Percentiles rank a stretch among this genome's conserved stretches.
phyloP scores from a whole-genome alignment of 2,329 filamentous ascomycete species.

The Chaetomium sp. region DNA sequence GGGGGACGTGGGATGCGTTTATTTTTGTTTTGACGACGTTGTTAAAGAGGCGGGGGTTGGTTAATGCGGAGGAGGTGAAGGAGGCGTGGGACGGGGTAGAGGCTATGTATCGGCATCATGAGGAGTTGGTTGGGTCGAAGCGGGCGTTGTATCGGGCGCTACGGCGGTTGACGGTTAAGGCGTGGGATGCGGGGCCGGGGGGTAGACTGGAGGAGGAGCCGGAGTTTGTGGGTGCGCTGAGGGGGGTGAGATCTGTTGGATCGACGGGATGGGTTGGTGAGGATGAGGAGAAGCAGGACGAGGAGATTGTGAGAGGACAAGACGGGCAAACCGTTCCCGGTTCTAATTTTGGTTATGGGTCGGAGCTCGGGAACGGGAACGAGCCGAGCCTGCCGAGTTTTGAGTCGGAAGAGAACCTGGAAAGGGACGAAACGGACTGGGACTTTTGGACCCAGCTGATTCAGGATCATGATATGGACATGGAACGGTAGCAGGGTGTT shows the following conservation, averaged over 20 bases:
- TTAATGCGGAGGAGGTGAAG: neutral
- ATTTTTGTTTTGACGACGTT: conserved; percentile 6
- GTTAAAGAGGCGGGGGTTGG: neutral
- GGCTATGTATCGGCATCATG: neutral
- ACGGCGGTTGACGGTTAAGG: neutral
- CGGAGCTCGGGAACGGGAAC: neutral
- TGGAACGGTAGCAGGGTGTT: neutral
- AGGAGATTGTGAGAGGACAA: too few species aligned
- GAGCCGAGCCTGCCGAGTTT: neutral
- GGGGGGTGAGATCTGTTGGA: neutral
- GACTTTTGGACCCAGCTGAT: neutral
- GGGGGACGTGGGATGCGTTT: conserved; percentile 7
- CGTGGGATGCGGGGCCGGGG: neutral
- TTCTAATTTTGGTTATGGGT: neutral
- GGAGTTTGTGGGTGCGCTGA: neutral
- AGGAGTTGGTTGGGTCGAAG: neutral
- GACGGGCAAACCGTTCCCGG: too few species aligned
- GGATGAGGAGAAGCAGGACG: too few species aligned
- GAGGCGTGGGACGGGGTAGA: neutral
- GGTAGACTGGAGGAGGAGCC: neutral
- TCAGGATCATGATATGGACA: neutral
- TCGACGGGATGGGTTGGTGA: neutral
- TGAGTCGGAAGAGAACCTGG: neutral
- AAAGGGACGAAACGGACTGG: neutral
- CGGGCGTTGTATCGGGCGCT: neutral